Percentiles rank a stretch among this genome's conserved stretches.
phyloP scores from a whole-genome alignment of 139 green algal genomes.

The Astrephomene gubernaculifera region DNA sequence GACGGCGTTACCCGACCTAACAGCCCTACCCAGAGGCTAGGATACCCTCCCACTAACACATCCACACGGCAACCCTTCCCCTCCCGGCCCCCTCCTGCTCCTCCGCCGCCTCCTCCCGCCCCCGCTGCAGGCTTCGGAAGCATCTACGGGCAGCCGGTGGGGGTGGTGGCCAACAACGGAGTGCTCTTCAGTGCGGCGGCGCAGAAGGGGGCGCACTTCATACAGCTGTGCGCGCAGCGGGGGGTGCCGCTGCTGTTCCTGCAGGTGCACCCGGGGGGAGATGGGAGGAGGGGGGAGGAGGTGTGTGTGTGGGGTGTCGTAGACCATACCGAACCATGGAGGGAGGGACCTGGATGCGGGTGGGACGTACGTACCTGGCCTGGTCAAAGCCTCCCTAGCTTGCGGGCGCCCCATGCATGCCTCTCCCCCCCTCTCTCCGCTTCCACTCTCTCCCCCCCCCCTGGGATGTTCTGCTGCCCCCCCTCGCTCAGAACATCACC shows the following conservation, averaged over 20 bases:
- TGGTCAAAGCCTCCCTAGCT: too few species aligned
- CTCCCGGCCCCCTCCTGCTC: not conserved
- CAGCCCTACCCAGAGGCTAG: too few species aligned
- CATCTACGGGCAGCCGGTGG: slow-evolving; percentile 83
- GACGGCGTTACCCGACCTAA: too few species aligned
- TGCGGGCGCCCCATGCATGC: not conserved
- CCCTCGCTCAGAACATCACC: slow-evolving; percentile 12
- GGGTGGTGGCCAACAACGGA: slow-evolving; percentile 95
- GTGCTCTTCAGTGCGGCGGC: slow-evolving; percentile 91
- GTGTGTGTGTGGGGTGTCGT: too few species aligned
- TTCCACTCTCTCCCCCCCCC: too few species aligned
- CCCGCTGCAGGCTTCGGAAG: slow-evolving; percentile 75
- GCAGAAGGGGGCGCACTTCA: slow-evolving; percentile 85
- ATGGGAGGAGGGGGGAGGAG: too few species aligned
- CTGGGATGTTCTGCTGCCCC: not conserved
- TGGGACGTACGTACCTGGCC: too few species aligned
- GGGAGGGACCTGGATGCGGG: too few species aligned
- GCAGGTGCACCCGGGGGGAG: slow-evolving; percentile 35
- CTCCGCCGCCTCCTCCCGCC: not conserved
- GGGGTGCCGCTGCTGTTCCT: slow-evolving; percentile 93
- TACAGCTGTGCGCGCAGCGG: slow-evolving; percentile 78
- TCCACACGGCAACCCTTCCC: too few species aligned
- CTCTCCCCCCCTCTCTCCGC: not conserved
- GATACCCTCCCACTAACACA: too few species aligned
- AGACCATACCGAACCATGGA: too few species aligned